Evolutionary conservation across 345 rosid genomes (phyloP), one percentile per base, ranked within the genome.

Genomic region (Aegle marmelos): DNA sequence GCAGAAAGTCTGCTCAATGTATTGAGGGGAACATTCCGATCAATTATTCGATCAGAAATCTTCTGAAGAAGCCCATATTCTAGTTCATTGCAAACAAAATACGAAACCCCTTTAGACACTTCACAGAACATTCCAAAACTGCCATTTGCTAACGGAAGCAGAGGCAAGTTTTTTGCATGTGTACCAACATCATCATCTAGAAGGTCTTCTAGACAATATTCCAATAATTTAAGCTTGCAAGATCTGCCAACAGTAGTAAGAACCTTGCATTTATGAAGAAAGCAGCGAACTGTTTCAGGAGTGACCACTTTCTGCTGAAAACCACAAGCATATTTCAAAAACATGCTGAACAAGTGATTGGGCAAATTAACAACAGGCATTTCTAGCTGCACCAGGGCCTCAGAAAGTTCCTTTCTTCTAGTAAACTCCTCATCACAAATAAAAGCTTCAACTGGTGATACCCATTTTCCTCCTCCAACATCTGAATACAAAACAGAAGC

Each of bases 191-290:
- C 90, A 83, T 81, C 86, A 83, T 95, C 98, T 80, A 94, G 79
- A 82, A 95, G 86, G 87, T 95, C 98, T 76, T 93, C 98, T 53
- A 95, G 90, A 83, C 97, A 93, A 86, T 95, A 95, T 85, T 95
- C 98, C 87, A 95, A 80, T 74, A 95, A 81, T 80, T 90, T 86
- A 83, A 91, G 89, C 90, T 88, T 95, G 78, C 77, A 80, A 37
- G 87, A 79, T 82, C 87, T 95, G 82, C 85, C 79, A 89, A 91
- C 79, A 74, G 73, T 79, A 74, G 65, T 50, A 80, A 93, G 86
- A 57, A 63, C 75, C 84, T 82, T 87, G 85, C 92, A 87, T 79
- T 75, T 85, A 84, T 85, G 87, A 73, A 95, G 91, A 83, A 87
- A 90, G 68, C 80, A 85, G 25, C 98, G 97, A 53, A 95, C 94